Conservation (phyloP, 116 monocot genomes). For the Zostera marina region DNA sequence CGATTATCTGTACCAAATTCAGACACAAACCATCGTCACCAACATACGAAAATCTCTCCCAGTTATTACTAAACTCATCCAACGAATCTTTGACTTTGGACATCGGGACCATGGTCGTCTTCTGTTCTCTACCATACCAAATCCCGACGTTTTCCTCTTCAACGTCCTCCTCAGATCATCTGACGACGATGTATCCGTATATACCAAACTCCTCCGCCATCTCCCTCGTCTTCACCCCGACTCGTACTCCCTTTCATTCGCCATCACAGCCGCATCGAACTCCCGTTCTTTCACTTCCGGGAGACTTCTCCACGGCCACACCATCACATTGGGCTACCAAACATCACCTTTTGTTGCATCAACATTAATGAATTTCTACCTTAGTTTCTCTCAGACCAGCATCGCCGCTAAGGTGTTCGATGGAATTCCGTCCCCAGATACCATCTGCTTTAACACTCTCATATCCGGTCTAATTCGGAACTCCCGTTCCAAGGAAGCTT, state of each 20-base stretch:
- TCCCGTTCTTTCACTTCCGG: slow-evolving; percentile 3
- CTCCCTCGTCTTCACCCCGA: slow-evolving; percentile 17
- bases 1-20: slow-evolving; percentile 30
- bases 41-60: slow-evolving; percentile 15
- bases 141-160: slow-evolving; percentile 36
- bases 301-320: slow-evolving; percentile 20
- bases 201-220: slow-evolving; percentile 15
- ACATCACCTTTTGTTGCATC: slow-evolving; percentile 32
- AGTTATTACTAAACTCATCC: slow-evolving; percentile 21
- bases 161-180: slow-evolving; percentile 26
- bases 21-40: slow-evolving; percentile 18
- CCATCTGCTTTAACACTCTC: slow-evolving; percentile 32
- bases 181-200: slow-evolving; percentile 8
- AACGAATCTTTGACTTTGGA: slow-evolving; percentile 15
- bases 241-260: slow-evolving; percentile 26
- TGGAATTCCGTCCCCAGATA: slow-evolving; percentile 24
- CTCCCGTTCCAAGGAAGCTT: slow-evolving; percentile 5
- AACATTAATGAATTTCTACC: slow-evolving; percentile 16
- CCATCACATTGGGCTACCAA: slow-evolving; percentile 12
- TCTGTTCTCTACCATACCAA: slow-evolving; percentile 21
- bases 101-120: slow-evolving; percentile 6
- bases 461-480: slow-evolving; percentile 28
- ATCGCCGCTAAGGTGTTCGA: slow-evolving; percentile 46
- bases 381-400: slow-evolving; percentile 10
- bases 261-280: slow-evolving; percentile 7